These are phyloP conservation scores for Lasiosphaeris hirsuta DNA, from an alignment of 495 filamentous ascomycete species.

Conservation along the genomic window DNA sequence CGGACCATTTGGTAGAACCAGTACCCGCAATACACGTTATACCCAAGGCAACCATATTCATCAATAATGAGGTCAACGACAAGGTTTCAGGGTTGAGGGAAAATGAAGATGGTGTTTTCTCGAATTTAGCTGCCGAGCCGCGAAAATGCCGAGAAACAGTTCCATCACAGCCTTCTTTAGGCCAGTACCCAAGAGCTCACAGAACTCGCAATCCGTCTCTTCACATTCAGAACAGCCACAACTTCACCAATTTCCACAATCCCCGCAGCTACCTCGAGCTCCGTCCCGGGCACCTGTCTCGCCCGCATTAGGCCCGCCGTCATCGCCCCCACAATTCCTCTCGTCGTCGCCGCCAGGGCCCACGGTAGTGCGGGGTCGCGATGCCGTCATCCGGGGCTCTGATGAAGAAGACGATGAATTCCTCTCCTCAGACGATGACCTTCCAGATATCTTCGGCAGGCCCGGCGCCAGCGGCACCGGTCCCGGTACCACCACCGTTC, in stretches of 20 bases:
- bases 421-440: conserved; percentile 21
- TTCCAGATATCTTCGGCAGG: conserved; percentile 22
- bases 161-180: too few relatives aligned
- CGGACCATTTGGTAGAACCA: too few relatives aligned
- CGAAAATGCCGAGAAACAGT: too few relatives aligned
- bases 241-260: too few relatives aligned
- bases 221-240: too few relatives aligned
- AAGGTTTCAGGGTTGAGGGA: too few relatives aligned
- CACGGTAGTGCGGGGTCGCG: conserved; percentile 23
- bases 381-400: conserved; percentile 59
- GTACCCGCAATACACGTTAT: too few relatives aligned
- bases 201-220: background rate
- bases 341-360: conserved; percentile 29
- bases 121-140: too few relatives aligned
- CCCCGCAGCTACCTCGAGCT: conserved; percentile 14
- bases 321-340: conserved; percentile 16
- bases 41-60: too few relatives aligned
- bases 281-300: conserved; percentile 6
- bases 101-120: too few relatives aligned
- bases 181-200: background rate
- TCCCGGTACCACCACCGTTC: background rate
- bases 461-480: background rate
- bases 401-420: conserved; percentile 54
- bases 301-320: conserved; percentile 7
- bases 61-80: too few relatives aligned